Evolutionary conservation across 2,329 filamentous ascomycete species (phyloP), one percentile per base, ranked within the genome.

Genomic region (Colletotrichum godetiae): DNA sequence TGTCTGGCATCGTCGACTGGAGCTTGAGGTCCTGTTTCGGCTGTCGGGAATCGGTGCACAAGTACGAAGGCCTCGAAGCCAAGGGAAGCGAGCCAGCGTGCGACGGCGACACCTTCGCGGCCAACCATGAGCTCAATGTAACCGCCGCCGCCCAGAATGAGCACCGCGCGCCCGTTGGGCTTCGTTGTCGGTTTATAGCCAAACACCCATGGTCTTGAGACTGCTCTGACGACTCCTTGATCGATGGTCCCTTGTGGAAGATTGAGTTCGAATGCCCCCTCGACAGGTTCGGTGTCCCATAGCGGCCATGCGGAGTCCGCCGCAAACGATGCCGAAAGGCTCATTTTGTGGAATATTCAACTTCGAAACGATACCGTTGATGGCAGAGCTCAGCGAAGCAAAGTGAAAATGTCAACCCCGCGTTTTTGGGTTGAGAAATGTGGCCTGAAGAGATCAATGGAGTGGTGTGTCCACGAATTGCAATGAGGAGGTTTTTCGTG

Each of bases 61-160:
- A 77, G 76, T 13, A 77, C 76, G 42, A 76, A 75, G 27, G 76
- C 76, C 24, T 69, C 62, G 65, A 77, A 77, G 15, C 76, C 76
- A 42, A 77, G 75, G 3, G 63, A 63, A 1, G 75, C 69, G 3
- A 77, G 73, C 76, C 76, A 77, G 56, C 72, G 76, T 1, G 76
- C 76, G 1, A 77, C 70, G 27, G 68, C 67, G 56, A 77, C 67
- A 46, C 76, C 76, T 55, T 77, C 76, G 6, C 75, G 70, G 42
- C 76, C 76, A n/a, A 75, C 68, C 76, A 77, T 77, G 27, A 77
- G 74, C 59, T 77, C 59, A n/a, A 72, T 68, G 58, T 77, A 77
- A 24, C 76, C 76, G 33, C 76, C 76, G 15, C 76, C 76, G 22
- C 76, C 75, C 58, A 77, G 76, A 61, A 77, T 52, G 42, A 77